Evolutionary conservation across 2,329 filamentous ascomycete genomes (phyloP), one percentile per base, ranked within the genome.

Genomic region (Microsporum canis): DNA sequence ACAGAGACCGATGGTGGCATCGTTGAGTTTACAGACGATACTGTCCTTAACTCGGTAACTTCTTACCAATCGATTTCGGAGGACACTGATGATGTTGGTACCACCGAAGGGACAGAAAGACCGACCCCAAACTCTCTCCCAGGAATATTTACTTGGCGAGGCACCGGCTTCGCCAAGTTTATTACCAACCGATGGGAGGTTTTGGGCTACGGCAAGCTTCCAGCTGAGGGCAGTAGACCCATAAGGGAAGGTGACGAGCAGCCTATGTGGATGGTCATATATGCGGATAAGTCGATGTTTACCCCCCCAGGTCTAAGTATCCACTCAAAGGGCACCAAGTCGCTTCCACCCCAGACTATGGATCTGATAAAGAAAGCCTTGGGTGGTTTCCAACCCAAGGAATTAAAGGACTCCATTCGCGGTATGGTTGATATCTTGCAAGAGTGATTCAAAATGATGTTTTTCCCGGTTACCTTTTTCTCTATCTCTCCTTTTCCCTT

Each of bases 161-260:
- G 51, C 31, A 55, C 51, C 51, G 51, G 51, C n/a, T 55, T 55
- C 31, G 14, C 14, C 51, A 55, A 55, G 51, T 55, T 55, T 36
- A n/a, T 55, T 17, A 55, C 14, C 51, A 55, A 36, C 33, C 51
- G 51, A 10, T 36, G 33, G 29, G 51, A 55, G 31, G 23, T 55
- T 55, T 17, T 55, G 29, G 51, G 51, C 14, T 55, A 55, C 36
- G 51, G 33, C 12, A n/a, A 23, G 8, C 3, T 55, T 36, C 51
- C 51, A 8, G 14, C 2, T 23, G 4, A 55, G 51, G 8, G 51
- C 23, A 14, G 33, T 14, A 31, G n/a, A 5, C 33, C 31, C 8
- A 55, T 12, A 34, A 33, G 5, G 51, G 51, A 55, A 36, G 29
- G 31, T 34, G 51, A 55, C n/a, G 51, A 55, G 3, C 51, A 34